Percentiles rank a stretch among this genome's conserved stretches.
Conservation (phyloP, 192 early-diverging fungal species). For the Backusella tarrabulga region DNA sequence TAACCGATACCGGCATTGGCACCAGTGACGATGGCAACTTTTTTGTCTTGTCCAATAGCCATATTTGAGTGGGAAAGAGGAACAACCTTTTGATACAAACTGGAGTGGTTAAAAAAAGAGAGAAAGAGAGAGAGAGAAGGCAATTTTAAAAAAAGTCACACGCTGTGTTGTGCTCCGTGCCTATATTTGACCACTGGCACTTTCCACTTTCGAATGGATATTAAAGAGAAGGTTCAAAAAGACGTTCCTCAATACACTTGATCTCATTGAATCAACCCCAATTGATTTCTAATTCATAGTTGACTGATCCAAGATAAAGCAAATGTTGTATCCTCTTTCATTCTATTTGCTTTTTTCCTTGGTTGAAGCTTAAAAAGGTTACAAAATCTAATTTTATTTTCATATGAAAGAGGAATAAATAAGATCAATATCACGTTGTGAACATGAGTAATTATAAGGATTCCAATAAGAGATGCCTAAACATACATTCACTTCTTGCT, state of each 20-base stretch:
- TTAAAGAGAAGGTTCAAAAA: too few species aligned
- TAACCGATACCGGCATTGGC: constrained; percentile 55
- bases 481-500: too few species aligned
- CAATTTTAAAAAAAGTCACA: not conserved
- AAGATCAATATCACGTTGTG: not conserved
- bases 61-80: not conserved
- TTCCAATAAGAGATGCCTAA: too few species aligned
- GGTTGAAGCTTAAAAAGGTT: not conserved
- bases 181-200: not conserved
- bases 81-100: not conserved
- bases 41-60: constrained; percentile 12
- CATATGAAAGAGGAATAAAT: not conserved
- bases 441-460: not conserved
- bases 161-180: constrained; percentile 5
- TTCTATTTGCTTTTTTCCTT: not conserved
- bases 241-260: too few species aligned
- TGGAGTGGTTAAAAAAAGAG: not conserved
- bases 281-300: too few species aligned
- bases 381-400: not conserved
- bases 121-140: not conserved
- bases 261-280: too few species aligned
- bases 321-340: not conserved
- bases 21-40: constrained; percentile 48
- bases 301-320: not conserved
- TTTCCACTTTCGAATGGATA: too few species aligned